Percentiles rank a stretch among this genome's conserved stretches.
Conservation (phyloP, 176 grass and related monocot genomes). For the Carex parvula region DNA sequence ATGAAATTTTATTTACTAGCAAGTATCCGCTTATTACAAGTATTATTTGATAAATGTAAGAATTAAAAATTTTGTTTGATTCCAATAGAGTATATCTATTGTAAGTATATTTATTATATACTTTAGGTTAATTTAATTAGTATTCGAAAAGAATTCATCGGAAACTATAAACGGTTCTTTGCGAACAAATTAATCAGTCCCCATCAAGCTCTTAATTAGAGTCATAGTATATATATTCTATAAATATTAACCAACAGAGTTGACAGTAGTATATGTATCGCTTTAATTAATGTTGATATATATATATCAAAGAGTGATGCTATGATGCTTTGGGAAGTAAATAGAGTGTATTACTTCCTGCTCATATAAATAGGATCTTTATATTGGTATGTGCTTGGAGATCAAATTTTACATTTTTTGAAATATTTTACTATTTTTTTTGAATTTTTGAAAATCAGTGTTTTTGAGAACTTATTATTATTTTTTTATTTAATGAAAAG, state of each 20-base stretch:
- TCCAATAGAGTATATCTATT: background rate
- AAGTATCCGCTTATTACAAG: background rate
- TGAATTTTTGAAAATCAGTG: too few species aligned
- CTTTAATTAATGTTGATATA: background rate
- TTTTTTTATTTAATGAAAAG: too few species aligned
- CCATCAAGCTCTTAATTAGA: background rate
- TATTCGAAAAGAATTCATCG: background rate
- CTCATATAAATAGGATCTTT: too few species aligned
- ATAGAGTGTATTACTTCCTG: too few species aligned
- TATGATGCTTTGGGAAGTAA: too few species aligned
- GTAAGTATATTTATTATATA: background rate
- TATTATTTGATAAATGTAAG: background rate
- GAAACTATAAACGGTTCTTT: background rate
- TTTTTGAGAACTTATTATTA: too few species aligned
- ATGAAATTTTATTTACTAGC: background rate
- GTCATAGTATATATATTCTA: too few species aligned
- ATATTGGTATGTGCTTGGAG: too few species aligned
- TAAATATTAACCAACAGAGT: too few species aligned
- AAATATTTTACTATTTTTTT: too few species aligned
- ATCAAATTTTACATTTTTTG: too few species aligned
- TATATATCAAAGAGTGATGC: too few species aligned
- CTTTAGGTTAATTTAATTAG: background rate
- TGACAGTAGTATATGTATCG: background rate
- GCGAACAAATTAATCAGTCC: background rate
- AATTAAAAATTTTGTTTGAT: background rate